phyloP scores from a whole-genome alignment of 2,329 filamentous ascomycete genomes.

The Diaporthe aspalathi region DNA sequence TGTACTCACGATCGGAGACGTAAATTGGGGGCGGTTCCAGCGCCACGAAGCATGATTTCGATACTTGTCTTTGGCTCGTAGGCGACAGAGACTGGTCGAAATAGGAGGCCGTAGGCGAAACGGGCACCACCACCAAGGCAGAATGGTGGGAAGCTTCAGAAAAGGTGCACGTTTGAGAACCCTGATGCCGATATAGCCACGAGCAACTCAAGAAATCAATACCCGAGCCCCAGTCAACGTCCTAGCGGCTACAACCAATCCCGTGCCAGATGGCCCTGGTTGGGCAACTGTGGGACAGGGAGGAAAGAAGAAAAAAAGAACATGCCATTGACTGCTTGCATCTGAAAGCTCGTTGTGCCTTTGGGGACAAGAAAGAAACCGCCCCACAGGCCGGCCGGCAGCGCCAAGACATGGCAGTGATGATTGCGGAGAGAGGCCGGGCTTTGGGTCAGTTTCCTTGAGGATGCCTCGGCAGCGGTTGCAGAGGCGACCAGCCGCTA shows the following conservation, averaged over 20 bases:
- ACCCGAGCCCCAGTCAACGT: not conserved
- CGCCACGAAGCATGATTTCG: not conserved
- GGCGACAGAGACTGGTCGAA: not conserved
- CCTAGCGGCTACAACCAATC: not conserved
- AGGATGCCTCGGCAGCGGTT: not conserved
- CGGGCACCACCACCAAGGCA: not conserved
- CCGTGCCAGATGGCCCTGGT: not conserved
- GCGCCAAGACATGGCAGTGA: not conserved
- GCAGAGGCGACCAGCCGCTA: not conserved
- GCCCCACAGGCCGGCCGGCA: not conserved
- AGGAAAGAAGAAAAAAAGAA: too few species aligned
- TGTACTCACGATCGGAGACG: too few species aligned
- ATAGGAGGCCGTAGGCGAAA: not conserved
- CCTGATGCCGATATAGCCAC: not conserved
- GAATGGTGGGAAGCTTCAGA: not conserved
- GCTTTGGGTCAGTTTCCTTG: not conserved
- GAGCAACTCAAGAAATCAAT: too few species aligned
- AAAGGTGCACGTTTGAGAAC: not conserved
- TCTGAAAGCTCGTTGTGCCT: too few species aligned
- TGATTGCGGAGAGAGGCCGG: not conserved
- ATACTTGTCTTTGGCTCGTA: not conserved
- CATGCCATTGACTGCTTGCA: not conserved
- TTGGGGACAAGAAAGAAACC: not conserved
- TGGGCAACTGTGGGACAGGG: not conserved
- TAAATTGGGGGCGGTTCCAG: not conserved